Evolutionary conservation across 2,329 filamentous ascomycete species (phyloP).

Genomic region (Fusarium sp.): DNA sequence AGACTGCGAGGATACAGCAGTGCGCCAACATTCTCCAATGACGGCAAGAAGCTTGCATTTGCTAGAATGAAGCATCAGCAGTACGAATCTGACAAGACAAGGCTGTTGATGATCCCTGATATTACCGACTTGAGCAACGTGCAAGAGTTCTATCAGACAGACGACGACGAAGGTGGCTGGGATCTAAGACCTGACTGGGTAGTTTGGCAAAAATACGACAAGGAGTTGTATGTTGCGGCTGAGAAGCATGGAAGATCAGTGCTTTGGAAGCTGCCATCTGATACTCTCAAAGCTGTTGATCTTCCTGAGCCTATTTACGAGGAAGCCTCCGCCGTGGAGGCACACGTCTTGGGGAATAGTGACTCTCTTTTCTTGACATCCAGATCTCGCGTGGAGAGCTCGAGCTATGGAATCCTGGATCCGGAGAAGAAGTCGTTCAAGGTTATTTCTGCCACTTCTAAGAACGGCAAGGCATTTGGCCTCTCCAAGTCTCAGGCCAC

Average conservation of each 20-base stretch:
- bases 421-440: slow-evolving; percentile 53
- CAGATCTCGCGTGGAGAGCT: slow-evolving; percentile 79
- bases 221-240: slow-evolving; percentile 77
- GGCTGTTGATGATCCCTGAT: slow-evolving; percentile 74
- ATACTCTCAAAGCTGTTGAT: slow-evolving; percentile 61
- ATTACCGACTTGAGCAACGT: slow-evolving; percentile 68
- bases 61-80: slow-evolving; percentile 80
- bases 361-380: slow-evolving; percentile 71
- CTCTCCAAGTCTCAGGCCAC: slow-evolving; percentile 72
- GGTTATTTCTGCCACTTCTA: slow-evolving; percentile 73
- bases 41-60: slow-evolving; percentile 79
- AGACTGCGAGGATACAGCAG: slow-evolving; percentile 73
- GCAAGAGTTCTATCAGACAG: slow-evolving; percentile 71
- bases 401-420: slow-evolving; percentile 73
- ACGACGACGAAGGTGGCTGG: slow-evolving; percentile 74
- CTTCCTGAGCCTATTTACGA: slow-evolving; percentile 64
- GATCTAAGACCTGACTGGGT: slow-evolving; percentile 69
- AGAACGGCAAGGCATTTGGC: slow-evolving; percentile 74
- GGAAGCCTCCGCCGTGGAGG: slow-evolving; percentile 67
- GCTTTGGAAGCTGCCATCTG: slow-evolving; percentile 72
- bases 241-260: slow-evolving; percentile 75
- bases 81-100: slow-evolving; percentile 82
- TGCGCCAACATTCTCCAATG: slow-evolving; percentile 78
- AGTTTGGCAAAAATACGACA: slow-evolving; percentile 69
- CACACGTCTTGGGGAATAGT: slow-evolving; percentile 64